phyloP scores from a whole-genome alignment of 179 eudicot genomes.

The Gypsophila paniculata region DNA sequence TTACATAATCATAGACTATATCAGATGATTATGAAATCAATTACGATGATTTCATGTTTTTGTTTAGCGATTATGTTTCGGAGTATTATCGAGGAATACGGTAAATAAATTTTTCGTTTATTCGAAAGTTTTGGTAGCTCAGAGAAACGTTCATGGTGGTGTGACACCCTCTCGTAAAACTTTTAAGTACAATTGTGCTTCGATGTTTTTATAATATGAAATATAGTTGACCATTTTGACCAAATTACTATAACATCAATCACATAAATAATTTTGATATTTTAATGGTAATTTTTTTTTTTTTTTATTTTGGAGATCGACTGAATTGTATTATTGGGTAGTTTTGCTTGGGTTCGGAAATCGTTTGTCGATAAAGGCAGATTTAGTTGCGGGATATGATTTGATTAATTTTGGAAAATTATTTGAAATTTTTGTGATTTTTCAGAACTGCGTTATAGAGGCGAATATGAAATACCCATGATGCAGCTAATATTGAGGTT shows the following conservation, averaged over 20 bases:
- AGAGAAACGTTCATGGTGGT: slow-evolving; percentile 3
- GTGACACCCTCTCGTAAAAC: neutral
- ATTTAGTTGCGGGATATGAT: too few species aligned
- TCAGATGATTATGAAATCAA: neutral
- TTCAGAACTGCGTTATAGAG: too few species aligned
- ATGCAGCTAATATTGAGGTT: too few species aligned
- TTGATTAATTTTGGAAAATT: too few species aligned
- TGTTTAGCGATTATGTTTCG: neutral
- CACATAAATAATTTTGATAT: neutral
- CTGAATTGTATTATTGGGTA: too few species aligned
- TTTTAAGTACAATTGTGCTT: neutral
- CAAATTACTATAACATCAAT: neutral
- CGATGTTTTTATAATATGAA: neutral
- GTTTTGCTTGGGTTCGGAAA: neutral
- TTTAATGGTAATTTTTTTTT: too few species aligned
- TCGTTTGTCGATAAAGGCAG: neutral
- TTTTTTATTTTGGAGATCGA: too few species aligned
- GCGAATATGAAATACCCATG: too few species aligned
- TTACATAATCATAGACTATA: neutral
- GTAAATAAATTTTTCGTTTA: neutral
- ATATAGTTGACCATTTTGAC: slow-evolving; percentile 9
- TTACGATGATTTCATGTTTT: neutral
- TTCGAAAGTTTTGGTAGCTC: neutral
- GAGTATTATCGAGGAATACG: too few species aligned
- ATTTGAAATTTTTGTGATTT: too few species aligned